Evolutionary conservation across 208 protist species (phyloP), one percentile per base, ranked within the genome.

Genomic region (Trypanosomatidae sp.): DNA sequence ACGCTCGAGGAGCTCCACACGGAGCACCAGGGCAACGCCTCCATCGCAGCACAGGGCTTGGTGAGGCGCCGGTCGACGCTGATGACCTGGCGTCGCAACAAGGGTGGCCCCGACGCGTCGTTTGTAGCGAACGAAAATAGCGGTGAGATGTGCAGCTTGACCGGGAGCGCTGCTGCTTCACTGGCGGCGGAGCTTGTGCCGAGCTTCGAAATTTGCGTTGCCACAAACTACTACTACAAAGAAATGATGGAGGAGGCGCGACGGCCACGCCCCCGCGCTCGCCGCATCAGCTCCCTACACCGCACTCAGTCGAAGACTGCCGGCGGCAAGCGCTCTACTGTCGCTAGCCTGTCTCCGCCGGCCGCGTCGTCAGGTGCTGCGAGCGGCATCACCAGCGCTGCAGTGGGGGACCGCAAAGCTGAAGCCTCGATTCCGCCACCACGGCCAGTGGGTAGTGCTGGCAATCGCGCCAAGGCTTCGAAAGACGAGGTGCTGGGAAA

Each of bases 181-280:
- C 33, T 44, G 39, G 60, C 7, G 30, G 69, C 60, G 6, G 44
- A 67, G 8, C 71, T 82, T 47, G 69, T 79, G 46, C 67, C 71
- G 7, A 19, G n/a, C 47, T 92, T 92, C 65, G 87, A 92, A 53
- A 60, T 92, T 12, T 86, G 74, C 56, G 73, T 92, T 15, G 83
- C 84, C 6, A 81, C 77, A 19, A 81, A 92, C 77, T 90, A 90
- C 76, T 92, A 92, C 77, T 90, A 89, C 75, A 86, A 90, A 53
- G 58, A 69, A 0, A 52, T 69, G 55, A 53, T 83, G 56, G 77
- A 83, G 62, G 77, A 83, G 71, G 66, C 72, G 55, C 66, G 67
- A 13, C 65, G 71, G 64, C 76, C 73, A 30, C 62, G 64, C 64
- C 1, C 30, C 41, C 52, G 36, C 9, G 47, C 46, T 44, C 60